Base-by-base conservation (phyloP, 225 moss, liverwort and hornwort genomes). In the Bryoerythrophyllum caledonicum region DNA sequence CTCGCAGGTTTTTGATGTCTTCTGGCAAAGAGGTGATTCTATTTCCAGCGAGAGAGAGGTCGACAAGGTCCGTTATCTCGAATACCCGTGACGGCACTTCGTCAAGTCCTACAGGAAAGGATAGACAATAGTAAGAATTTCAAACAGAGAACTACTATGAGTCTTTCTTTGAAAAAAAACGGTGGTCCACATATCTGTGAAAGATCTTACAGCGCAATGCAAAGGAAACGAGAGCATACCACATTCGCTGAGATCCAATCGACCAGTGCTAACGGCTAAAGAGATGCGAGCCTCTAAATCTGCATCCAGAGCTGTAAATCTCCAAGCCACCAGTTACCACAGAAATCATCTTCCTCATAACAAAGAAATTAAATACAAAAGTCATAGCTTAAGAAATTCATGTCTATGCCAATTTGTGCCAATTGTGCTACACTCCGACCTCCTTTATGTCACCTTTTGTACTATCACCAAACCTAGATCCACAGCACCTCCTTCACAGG, bases 11-110 rank as follows among this genome's bases (percentile, higher is more conserved):
- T 71, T 80, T 80, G 54, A 94, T 80, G 62, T 89, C 87, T 65
- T 91, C 90, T 63, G 92, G 90, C 74, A 94, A 83, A 73, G 68
- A 72, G 68, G 82, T 90, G 68, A 94, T 87, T 59, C 80, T 83
- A 67, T 92, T 94, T 60, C 94, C 94, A 52, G 94, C 92, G 76
- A 92, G 90, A 21, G 94, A 94, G 63, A 94, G 90, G 62, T 94
- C 94, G 30, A 82, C 82, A 60, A 94, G 94, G 65, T 87, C 89
- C 23, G 62, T 58, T 34, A 94, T 79, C 78, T 90, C 68, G 24
- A 92, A 92, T 43, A 94, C 83, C 70, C 84, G 87, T 19, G 86
- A 52, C 70, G 94, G 94, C 74, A 94, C 80, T 81, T 92, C 94
- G 67, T 74, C 76, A 62, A 94, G 94, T 59, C 94, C 94, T 94